phyloP scores from a whole-genome alignment of 2,329 filamentous ascomycete species.

The Phaeosphaeria sp. region DNA sequence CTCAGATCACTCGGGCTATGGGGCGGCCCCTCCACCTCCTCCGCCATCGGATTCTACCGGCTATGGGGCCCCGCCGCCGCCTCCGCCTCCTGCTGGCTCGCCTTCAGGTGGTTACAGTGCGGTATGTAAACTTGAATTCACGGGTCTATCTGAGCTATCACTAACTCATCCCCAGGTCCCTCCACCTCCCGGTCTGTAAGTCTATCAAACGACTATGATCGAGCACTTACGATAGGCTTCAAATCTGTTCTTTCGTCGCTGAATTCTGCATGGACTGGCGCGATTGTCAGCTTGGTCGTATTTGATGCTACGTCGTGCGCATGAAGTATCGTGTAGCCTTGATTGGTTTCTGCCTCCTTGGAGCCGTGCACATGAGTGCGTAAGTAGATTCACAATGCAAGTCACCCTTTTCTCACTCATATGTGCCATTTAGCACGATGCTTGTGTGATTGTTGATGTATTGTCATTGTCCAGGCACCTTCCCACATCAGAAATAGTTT shows the following conservation, averaged over 20 bases:
- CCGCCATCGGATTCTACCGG: constrained; percentile 39
- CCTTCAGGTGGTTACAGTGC: constrained; percentile 44
- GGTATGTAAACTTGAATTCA: constrained; percentile 25
- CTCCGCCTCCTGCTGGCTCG: constrained; percentile 43
- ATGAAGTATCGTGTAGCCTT: neutral
- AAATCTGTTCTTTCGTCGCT: neutral
- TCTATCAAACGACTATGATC: constrained; percentile 20
- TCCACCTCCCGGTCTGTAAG: constrained; percentile 44
- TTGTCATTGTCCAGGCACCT: too few relatives aligned
- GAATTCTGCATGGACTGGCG: neutral
- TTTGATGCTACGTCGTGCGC: neutral
- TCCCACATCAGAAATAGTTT: too few relatives aligned
- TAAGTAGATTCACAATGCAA: neutral
- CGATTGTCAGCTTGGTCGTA: neutral
- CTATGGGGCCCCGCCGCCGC: constrained; percentile 39
- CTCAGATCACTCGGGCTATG: constrained; percentile 13
- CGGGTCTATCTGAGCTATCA: neutral
- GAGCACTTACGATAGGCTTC: constrained; percentile 19
- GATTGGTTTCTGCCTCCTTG: neutral
- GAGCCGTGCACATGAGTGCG: neutral
- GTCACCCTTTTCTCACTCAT: neutral
- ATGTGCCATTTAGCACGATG: neutral
- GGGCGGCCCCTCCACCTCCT: constrained; percentile 39
- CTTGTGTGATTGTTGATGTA: neutral
- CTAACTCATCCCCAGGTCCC: constrained; percentile 26